These are phyloP conservation scores for Phoma sp. DNA, from an alignment of 2,329 filamentous ascomycete genomes.

Conservation along the genomic window DNA sequence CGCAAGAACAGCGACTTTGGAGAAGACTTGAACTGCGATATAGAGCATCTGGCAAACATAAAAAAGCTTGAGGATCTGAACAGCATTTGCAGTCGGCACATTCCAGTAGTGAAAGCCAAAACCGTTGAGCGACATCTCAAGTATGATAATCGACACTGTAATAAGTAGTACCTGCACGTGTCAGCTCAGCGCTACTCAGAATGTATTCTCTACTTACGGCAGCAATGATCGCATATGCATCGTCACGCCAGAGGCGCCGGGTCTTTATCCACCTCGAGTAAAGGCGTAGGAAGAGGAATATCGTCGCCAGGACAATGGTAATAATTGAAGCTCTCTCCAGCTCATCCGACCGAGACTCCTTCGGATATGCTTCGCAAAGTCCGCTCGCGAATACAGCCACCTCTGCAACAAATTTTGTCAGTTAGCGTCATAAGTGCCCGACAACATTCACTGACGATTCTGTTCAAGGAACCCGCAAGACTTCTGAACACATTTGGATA, in stretches of 20 bases:
- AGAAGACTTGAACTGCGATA: conserved; percentile 21
- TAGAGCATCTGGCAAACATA: conserved; percentile 28
- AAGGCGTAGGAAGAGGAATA: conserved; percentile 20
- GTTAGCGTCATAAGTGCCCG: not conserved
- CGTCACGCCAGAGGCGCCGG: conserved; percentile 16
- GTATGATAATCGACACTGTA: conserved; percentile 19
- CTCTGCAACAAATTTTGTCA: conserved; percentile 11
- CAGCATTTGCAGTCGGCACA: conserved; percentile 10
- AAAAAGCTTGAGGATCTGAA: conserved; percentile 21
- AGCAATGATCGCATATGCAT: conserved; percentile 23
- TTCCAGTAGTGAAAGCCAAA: conserved; percentile 27
- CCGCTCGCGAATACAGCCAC: conserved; percentile 9
- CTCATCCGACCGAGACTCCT: conserved; percentile 18
- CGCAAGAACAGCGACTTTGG: conserved; percentile 23
- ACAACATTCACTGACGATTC: conserved; percentile 1
- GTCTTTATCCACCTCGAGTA: conserved; percentile 26
- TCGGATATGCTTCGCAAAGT: conserved; percentile 22
- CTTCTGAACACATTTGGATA: conserved; percentile 19
- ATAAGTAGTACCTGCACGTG: conserved; percentile 14
- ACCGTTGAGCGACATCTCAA: conserved; percentile 24
- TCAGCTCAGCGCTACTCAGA: not conserved
- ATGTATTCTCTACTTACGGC: conserved; percentile 7
- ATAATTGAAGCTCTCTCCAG: conserved; percentile 16
- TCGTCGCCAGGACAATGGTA: conserved; percentile 13
- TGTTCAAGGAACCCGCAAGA: conserved; percentile 15